Evolutionary conservation across 2,329 filamentous ascomycete genomes (phyloP).

Genomic region (Aureobasidium sp.): DNA sequence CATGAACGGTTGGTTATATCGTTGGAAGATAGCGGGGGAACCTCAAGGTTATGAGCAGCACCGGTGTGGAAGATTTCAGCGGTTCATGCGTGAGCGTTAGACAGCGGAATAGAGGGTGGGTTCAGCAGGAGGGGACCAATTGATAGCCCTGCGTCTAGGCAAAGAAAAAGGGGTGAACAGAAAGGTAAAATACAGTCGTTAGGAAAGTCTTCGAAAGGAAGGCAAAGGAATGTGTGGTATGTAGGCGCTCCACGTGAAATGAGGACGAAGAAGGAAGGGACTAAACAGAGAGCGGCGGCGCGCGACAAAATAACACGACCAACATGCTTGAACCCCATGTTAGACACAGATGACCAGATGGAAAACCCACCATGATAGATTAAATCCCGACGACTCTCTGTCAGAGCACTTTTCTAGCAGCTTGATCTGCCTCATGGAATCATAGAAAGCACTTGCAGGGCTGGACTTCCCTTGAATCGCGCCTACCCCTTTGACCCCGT

Average conservation of each 20-base stretch:
- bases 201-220: neutral
- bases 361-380: neutral
- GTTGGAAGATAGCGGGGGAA: neutral
- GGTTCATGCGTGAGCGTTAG: conserved; percentile 9
- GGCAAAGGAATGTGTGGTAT: conserved; percentile 8
- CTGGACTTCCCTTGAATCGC: neutral
- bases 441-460: neutral
- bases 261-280: neutral
- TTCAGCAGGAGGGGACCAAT: neutral
- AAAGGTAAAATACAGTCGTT: neutral
- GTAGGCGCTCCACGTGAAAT: neutral
- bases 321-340: neutral
- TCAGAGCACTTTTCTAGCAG: conserved; percentile 1
- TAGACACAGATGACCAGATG: neutral
- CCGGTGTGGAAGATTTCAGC: conserved; percentile 1
- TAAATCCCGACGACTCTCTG: neutral
- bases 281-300: neutral
- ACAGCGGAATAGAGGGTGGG: neutral
- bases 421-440: conserved; percentile 6
- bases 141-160: neutral
- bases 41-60: conserved; percentile 9
- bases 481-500: neutral
- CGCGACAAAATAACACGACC: neutral
- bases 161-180: neutral
- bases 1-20: neutral